Conservation (phyloP, 345 rosid species). For the Gynandropsis gynandra region DNA sequence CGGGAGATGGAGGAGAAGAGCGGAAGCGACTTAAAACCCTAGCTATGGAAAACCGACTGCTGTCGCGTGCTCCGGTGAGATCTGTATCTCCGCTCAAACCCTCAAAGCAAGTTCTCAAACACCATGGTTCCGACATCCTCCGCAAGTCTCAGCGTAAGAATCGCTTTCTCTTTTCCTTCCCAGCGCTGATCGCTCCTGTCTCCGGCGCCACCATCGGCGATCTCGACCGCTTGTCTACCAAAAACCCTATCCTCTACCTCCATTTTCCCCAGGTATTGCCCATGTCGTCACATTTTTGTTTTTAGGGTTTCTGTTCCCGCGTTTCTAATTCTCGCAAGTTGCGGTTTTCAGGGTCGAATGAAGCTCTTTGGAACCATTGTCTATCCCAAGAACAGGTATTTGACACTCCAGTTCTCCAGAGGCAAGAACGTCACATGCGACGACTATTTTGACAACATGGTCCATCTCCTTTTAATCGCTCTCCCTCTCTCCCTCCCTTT, state of each 20-base stretch:
- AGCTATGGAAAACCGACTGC: constrained; percentile 35
- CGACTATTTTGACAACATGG: constrained; percentile 33
- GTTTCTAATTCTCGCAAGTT: constrained; percentile 8
- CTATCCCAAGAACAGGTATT: constrained; percentile 51
- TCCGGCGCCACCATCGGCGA: constrained; percentile 78
- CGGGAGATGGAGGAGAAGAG: constrained; percentile 29
- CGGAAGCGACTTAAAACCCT: constrained; percentile 47
- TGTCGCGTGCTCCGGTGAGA: constrained; percentile 43
- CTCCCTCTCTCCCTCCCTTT: background rate
- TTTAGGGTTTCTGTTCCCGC: background rate
- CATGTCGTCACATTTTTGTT: background rate
- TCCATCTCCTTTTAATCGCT: constrained; percentile 12
- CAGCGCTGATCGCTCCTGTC: constrained; percentile 58
- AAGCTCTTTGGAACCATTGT: constrained; percentile 78
- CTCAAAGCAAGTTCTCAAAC: constrained; percentile 44
- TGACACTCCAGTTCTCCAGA: constrained; percentile 68
- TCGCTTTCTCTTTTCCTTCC: constrained; percentile 66
- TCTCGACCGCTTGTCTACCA: constrained; percentile 64
- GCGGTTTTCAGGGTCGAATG: constrained; percentile 58
- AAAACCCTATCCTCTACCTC: constrained; percentile 83
- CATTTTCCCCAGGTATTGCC: constrained; percentile 54
- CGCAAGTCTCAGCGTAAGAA: constrained; percentile 77
- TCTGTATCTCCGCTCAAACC: constrained; percentile 39
- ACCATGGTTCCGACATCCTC: constrained; percentile 61
- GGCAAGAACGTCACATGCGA: constrained; percentile 58